Percentiles rank a stretch among this genome's conserved stretches.
Evolutionary conservation across 1,139 yeast species (phyloP).

Genomic region (Blastobotrys serpentis): DNA sequence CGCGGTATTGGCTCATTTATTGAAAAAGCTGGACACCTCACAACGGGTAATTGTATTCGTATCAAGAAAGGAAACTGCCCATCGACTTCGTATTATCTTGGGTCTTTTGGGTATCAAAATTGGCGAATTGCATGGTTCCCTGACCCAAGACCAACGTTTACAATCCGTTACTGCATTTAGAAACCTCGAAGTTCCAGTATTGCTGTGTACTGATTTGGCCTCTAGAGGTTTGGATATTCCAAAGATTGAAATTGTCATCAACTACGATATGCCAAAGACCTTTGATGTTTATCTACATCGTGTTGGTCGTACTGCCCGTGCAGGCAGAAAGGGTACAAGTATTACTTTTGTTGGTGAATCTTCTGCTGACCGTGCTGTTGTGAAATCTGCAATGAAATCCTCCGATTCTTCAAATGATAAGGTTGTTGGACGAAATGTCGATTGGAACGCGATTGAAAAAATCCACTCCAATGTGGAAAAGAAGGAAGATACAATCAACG

Average conservation of each 20-base stretch:
- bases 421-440: conserved; percentile 76
- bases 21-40: conserved; percentile 65
- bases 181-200: conserved; percentile 75
- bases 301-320: conserved; percentile 99
- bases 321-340: conserved; percentile 93
- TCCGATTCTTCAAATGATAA: conserved; percentile 37
- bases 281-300: conserved; percentile 91
- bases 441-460: conserved; percentile 79
- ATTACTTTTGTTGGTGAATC: conserved; percentile 93
- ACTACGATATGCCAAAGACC: conserved; percentile 93
- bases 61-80: conserved; percentile 87
- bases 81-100: conserved; percentile 74
- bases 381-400: conserved; percentile 77
- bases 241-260: conserved; percentile 88
- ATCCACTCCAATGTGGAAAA: conserved; percentile 58
- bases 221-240: conserved; percentile 99
- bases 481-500: conserved; percentile 62
- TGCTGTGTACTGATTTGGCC: conserved; percentile 95
- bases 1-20: conserved; percentile 69
- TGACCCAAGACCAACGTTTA: conserved; percentile 93
- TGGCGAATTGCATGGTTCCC: conserved; percentile 90
- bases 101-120: conserved; percentile 86
- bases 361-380: conserved; percentile 78
- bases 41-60: conserved; percentile 86
- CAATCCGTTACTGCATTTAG: conserved; percentile 80